phyloP scores from a whole-genome alignment of 2,329 filamentous ascomycete species.

The Metarhizium anisopliae region DNA sequence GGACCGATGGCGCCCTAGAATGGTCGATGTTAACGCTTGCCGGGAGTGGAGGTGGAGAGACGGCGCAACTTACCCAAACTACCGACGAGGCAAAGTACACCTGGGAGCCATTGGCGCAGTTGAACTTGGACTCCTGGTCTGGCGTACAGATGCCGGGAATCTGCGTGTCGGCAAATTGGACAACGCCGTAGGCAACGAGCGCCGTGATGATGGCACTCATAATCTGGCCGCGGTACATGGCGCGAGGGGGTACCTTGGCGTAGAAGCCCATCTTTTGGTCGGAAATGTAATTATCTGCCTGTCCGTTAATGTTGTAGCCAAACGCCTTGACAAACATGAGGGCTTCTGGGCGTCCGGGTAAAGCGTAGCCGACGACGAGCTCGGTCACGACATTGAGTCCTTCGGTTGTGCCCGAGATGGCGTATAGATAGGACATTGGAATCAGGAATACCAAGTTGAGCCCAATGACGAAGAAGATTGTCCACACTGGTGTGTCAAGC shows the following conservation, averaged over 20 bases:
- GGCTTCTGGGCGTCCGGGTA: constrained; percentile 24
- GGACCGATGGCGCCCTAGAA: constrained; percentile 16
- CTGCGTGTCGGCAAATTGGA: constrained; percentile 24
- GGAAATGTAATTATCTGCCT: constrained; percentile 29
- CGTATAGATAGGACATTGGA: constrained; percentile 30
- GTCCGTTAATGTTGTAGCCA: constrained; percentile 32
- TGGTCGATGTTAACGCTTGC: neutral
- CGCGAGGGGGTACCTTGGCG: constrained; percentile 22
- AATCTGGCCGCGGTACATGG: constrained; percentile 30
- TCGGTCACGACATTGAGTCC: constrained; percentile 42
- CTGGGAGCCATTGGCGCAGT: constrained; percentile 19
- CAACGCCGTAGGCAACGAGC: constrained; percentile 31
- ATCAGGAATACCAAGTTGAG: constrained; percentile 30
- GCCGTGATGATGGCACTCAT: constrained; percentile 29
- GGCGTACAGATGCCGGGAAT: constrained; percentile 23
- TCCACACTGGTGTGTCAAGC: constrained; percentile 20
- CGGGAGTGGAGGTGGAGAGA: neutral
- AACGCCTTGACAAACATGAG: constrained; percentile 44
- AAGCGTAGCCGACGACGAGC: constrained; percentile 18
- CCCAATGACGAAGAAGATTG: constrained; percentile 22
- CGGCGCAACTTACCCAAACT: constrained; percentile 13
- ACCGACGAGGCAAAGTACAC: constrained; percentile 25
- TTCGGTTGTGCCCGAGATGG: constrained; percentile 33
- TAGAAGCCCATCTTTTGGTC: constrained; percentile 26
- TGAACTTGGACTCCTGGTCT: constrained; percentile 22